Percentiles rank a stretch among this genome's conserved stretches.
phyloP scores from a whole-genome alignment of 768 basidiomycete genomes.

The Amanita inopinata region DNA sequence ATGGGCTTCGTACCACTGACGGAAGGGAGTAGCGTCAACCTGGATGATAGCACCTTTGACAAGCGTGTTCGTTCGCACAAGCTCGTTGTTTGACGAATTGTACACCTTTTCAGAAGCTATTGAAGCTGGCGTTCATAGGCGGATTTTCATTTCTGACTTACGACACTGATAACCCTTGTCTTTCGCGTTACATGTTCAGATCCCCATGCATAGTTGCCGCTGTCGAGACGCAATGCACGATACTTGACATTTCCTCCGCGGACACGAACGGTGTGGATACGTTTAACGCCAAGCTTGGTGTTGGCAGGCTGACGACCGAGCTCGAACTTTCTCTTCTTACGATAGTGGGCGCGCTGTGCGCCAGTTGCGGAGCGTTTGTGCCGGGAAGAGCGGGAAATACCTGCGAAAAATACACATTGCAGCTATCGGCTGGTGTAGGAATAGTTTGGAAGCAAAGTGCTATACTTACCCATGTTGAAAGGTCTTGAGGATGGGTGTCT shows the following conservation, averaged over 20 bases:
- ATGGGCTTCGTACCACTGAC: slow-evolving; percentile 99
- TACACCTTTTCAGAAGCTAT: slow-evolving; percentile 53
- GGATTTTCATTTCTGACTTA: slow-evolving; percentile 35
- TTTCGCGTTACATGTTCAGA: slow-evolving; percentile 92
- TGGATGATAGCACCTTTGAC: slow-evolving; percentile 97
- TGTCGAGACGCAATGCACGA: slow-evolving; percentile 92
- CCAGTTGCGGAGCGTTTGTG: slow-evolving; percentile 95
- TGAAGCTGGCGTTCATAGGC: slow-evolving; percentile 6
- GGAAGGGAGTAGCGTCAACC: slow-evolving; percentile 96
- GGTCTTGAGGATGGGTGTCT: slow-evolving; percentile 60
- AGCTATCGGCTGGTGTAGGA: slow-evolving; percentile 10
- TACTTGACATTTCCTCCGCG: slow-evolving; percentile 95
- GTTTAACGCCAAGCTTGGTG: slow-evolving; percentile 95
- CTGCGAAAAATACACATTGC: slow-evolving; percentile 27
- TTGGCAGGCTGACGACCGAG: slow-evolving; percentile 95
- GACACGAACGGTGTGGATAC: slow-evolving; percentile 89
- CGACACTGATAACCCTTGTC: slow-evolving; percentile 93
- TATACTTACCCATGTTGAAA: slow-evolving; percentile 65
- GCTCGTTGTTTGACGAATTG: slow-evolving; percentile 99
- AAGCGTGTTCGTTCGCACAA: slow-evolving; percentile 98
- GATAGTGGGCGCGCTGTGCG: slow-evolving; percentile 88
- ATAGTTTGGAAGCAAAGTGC: slow-evolving; percentile 15
- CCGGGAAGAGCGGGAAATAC: slow-evolving; percentile 95
- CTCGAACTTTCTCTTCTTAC: slow-evolving; percentile 99
- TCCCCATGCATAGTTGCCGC: slow-evolving; percentile 98